Base-by-base conservation (phyloP, 129 eudicot species). In the Helianthus annuus region DNA sequence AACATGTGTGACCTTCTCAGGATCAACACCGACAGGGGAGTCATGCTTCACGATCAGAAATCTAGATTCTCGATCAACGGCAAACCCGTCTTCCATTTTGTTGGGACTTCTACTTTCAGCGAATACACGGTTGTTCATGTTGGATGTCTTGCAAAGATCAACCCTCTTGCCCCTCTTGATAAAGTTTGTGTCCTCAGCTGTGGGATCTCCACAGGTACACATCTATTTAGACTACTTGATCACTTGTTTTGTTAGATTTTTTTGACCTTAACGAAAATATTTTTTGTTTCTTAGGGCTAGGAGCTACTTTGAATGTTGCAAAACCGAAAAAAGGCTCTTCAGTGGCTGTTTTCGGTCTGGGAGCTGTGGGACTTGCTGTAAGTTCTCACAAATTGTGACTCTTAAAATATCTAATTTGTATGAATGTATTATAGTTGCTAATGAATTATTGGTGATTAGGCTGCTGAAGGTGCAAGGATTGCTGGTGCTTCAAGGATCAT, bases 261-360 rank as follows among this genome's bases (percentile, higher is more conserved):
- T 42, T 42, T 2, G 46, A 6, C 46, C 46, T 42, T 42, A 42
- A 71, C 2, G 10, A 9, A 76, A 9, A 32, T 15, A 5, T 36
- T 62, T 13, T 22, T 39, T 39, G 8, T 7, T 40, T 71, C 36
- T 36, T 52, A 85, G 96, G 94, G 34, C 86, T 92, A 14, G 98
- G 98, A 51, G 94, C 98, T 59, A 89, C 98, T 72, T n/a, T 92
- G 76, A 92, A 92, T 78, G 97, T 91, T 84, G 97, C 97, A 1
- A 92, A 92, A 72, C 98, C 98, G 1, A 76, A 68, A 49, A 81
- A 79, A 77, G 98, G 96, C 7, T 83, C 87, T 38, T 83, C 96
- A 0, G 96, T 89, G 11, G 98, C 98, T 6, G 69, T 92, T 44
- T 92, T 92, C 48, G 96, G 96, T 68, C 75, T 92, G 7, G 98